A percentile compares a stretch with the other conserved stretches of the same genome.
phyloP scores from a whole-genome alignment of 805 yeast genomes.

The Lipomyces spencermartinsiae region DNA sequence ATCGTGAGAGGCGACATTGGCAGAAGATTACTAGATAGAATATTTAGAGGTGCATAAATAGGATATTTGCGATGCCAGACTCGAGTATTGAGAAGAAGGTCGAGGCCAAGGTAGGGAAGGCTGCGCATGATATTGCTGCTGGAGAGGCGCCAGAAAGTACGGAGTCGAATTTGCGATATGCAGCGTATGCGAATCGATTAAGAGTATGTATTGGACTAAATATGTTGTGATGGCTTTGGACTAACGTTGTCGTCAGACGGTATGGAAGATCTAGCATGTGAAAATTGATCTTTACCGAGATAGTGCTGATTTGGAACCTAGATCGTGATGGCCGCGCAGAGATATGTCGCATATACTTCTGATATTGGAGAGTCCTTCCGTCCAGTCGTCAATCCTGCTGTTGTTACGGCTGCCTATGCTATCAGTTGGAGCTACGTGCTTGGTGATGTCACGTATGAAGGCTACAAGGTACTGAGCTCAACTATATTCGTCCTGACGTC shows the following conservation, averaged over 20 bases:
- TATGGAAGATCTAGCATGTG: not conserved
- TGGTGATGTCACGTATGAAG: constrained; percentile 75
- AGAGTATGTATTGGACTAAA: constrained; percentile 47
- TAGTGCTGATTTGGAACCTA: constrained; percentile 18
- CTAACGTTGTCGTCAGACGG: constrained; percentile 14
- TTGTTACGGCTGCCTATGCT: constrained; percentile 73
- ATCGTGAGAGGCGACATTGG: not conserved
- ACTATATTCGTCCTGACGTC: constrained; percentile 64
- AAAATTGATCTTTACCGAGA: not conserved
- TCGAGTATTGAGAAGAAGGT: constrained; percentile 21
- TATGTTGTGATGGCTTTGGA: not conserved
- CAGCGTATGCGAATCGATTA: constrained; percentile 79
- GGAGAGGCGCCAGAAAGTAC: constrained; percentile 51
- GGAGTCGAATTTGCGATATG: constrained; percentile 67
- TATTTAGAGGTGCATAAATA: not conserved
- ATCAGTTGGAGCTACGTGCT: constrained; percentile 76
- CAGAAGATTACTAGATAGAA: not conserved
- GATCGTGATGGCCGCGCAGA: constrained; percentile 72
- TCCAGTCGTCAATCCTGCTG: constrained; percentile 73
- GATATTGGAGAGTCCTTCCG: constrained; percentile 88
- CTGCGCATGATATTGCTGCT: constrained; percentile 36
- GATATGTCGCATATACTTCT: constrained; percentile 85
- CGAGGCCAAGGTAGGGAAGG: constrained; percentile 29
- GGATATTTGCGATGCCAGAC: not conserved
- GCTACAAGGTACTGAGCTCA: constrained; percentile 65